phyloP scores from a whole-genome alignment of 2,329 filamentous ascomycete genomes.

The Pyricularia sp. region DNA sequence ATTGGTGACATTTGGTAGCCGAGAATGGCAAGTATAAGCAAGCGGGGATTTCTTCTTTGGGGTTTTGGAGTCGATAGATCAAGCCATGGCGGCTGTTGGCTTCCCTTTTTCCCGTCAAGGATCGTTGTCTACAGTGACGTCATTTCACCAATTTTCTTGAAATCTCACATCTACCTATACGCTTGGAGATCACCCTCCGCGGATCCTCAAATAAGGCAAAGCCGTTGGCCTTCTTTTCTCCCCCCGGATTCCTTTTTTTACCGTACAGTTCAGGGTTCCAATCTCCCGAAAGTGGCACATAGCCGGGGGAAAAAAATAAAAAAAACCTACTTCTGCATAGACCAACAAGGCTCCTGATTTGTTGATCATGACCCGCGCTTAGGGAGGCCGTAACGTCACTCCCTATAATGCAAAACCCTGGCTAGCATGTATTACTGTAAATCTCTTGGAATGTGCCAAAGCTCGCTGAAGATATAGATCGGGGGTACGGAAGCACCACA shows the following conservation, averaged over 20 bases:
- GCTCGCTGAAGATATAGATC: background rate
- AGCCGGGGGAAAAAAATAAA: background rate
- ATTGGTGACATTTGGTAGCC: background rate
- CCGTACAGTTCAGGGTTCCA: background rate
- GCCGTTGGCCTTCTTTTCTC: background rate
- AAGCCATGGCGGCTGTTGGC: background rate
- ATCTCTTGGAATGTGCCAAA: background rate
- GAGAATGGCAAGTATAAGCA: background rate
- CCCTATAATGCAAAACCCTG: constrained; percentile 1
- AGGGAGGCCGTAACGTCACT: background rate
- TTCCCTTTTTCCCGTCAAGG: background rate
- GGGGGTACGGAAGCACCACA: background rate
- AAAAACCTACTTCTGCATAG: background rate
- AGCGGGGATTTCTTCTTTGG: background rate
- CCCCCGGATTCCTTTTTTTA: background rate
- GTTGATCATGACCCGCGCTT: background rate
- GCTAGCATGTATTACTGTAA: background rate
- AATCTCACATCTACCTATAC: background rate
- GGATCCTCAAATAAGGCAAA: background rate
- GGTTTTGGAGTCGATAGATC: background rate
- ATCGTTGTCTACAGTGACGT: background rate
- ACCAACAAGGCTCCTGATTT: background rate
- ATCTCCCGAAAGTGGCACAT: background rate
- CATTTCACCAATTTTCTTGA: background rate
- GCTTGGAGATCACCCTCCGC: background rate